A percentile compares a stretch with the other conserved stretches of the same genome.
These are phyloP conservation scores for Rhizopogon vinicolor DNA, from an alignment of 768 basidiomycete genomes.

Conservation along the genomic window DNA sequence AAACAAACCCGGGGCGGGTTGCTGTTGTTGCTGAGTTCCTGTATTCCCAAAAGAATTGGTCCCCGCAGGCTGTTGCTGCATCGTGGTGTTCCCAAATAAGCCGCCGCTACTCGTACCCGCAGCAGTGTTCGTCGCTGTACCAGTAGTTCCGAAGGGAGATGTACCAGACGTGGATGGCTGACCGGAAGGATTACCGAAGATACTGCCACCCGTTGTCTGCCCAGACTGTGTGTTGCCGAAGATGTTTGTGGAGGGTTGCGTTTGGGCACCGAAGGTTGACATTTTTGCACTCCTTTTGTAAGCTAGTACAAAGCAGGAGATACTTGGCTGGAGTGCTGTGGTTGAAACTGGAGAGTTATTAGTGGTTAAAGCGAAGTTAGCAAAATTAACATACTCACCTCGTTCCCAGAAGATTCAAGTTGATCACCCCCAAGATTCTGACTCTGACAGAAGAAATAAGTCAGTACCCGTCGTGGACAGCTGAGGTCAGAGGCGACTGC, in stretches of 20 bases:
- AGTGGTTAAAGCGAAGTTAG: too few species aligned
- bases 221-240: conserved; percentile 4
- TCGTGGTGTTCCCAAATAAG: conserved; percentile 6
- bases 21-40: conserved; percentile 10
- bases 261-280: conserved; percentile 5
- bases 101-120: conserved; percentile 1
- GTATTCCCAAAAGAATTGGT: conserved; percentile 12
- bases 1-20: conserved; percentile 23
- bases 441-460: not conserved
- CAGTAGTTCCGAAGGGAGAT: not conserved
- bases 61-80: conserved; percentile 7
- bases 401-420: not conserved
- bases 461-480: not conserved
- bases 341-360: not conserved
- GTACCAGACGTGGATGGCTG: conserved; percentile 14
- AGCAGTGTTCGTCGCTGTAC: not conserved
- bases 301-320: not conserved
- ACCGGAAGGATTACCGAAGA: conserved; percentile 16
- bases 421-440: not conserved
- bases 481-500: not conserved
- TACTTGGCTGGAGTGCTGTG: not conserved
- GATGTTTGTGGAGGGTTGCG: not conserved
- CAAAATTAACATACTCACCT: not conserved
- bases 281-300: not conserved
- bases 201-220: conserved; percentile 12